Conservation (phyloP, 2,329 filamentous ascomycete genomes). For the Coniosporium tulheliwenetii region DNA sequence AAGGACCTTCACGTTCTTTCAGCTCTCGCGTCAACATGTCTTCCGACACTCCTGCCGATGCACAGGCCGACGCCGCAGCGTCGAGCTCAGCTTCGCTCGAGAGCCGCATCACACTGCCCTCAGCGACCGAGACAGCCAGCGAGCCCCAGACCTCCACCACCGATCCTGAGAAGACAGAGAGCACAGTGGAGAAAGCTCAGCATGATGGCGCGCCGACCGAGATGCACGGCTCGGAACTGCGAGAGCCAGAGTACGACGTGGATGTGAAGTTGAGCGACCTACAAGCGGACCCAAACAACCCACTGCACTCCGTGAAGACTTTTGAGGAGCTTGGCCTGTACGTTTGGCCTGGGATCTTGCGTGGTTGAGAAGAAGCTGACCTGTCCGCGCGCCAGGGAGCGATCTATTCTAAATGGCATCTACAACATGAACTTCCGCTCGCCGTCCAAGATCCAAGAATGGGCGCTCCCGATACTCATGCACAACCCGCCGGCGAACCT, state of each 20-base stretch:
- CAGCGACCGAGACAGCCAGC: conserved; percentile 4
- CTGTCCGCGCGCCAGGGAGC: conserved; percentile 24
- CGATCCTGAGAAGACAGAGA: conserved; percentile 9
- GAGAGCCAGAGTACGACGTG: conserved; percentile 72
- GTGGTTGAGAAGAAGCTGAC: conserved; percentile 5
- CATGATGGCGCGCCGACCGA: conserved; percentile 29
- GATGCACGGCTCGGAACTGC: conserved; percentile 27
- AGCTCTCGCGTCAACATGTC: neutral
- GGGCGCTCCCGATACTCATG: conserved; percentile 78
- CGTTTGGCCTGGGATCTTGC: no score
- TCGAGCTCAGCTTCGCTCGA: conserved; percentile 8
- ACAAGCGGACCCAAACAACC: conserved; percentile 72
- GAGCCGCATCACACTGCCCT: conserved; percentile 11
- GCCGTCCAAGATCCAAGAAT: conserved; percentile 96
- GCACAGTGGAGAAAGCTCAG: conserved; percentile 12
- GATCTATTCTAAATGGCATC: conserved; percentile 61
- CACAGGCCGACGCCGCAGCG: neutral
- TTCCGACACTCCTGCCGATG: neutral
- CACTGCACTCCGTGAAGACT: conserved; percentile 66
- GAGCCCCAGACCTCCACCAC: neutral
- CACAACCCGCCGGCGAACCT: conserved; percentile 78
- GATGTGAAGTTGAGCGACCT: conserved; percentile 85
- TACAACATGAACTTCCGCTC: conserved; percentile 75
- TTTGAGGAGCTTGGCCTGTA: conserved; percentile 82
- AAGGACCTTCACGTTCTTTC: neutral